phyloP scores from a whole-genome alignment of 352 stramenopile species.

The Pythium pyrilobum region DNA sequence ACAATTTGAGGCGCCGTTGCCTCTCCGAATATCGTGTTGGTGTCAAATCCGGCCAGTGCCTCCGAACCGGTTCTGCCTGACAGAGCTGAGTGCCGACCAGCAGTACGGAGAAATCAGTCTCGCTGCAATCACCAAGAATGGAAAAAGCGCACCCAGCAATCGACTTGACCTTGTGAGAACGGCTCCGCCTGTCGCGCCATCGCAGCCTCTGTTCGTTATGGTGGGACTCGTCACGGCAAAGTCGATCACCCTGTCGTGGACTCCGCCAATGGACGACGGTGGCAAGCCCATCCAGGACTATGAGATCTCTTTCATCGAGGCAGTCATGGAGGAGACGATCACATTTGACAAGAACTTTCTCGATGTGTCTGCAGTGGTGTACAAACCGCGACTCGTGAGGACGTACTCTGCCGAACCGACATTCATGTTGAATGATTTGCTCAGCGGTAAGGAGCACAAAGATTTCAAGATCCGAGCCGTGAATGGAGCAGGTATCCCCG shows the following conservation, averaged over 20 bases:
- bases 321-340: conserved; percentile 47
- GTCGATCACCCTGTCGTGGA: conserved; percentile 63
- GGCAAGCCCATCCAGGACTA: conserved; percentile 59
- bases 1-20: conserved; percentile 18
- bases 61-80: conserved; percentile 38
- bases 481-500: conserved; percentile 46
- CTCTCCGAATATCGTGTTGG: conserved; percentile 39
- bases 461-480: conserved; percentile 61
- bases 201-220: conserved; percentile 39
- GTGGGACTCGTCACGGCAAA: conserved; percentile 47
- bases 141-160: conserved; percentile 49
- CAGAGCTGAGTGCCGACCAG: conserved; percentile 30
- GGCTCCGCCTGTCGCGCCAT: conserved; percentile 27
- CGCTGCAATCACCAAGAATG: conserved; percentile 45
- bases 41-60: conserved; percentile 46
- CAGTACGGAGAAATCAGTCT: conserved; percentile 47
- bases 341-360: conserved; percentile 34
- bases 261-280: conserved; percentile 49
- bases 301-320: conserved; percentile 57
- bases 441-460: conserved; percentile 63
- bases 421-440: conserved; percentile 38
- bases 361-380: conserved; percentile 52
- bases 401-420: conserved; percentile 33
- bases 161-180: conserved; percentile 29
- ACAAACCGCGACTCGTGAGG: conserved; percentile 44